Conservation (phyloP, 2,329 filamentous ascomycete genomes). For the Aspergillus brasiliensis region DNA sequence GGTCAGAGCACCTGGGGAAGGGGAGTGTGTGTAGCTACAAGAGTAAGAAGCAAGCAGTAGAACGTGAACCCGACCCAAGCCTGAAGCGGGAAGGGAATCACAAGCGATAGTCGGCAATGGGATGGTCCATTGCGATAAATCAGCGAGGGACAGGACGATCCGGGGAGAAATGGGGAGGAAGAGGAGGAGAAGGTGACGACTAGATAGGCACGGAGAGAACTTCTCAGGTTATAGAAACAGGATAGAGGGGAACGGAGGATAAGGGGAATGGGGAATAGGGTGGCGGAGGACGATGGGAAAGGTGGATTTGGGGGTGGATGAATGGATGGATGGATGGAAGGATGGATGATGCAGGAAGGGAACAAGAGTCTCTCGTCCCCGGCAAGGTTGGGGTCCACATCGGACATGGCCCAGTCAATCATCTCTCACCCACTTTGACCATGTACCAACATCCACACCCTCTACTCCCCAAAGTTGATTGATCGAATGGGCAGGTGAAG, state of each 20-base stretch:
- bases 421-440: background rate
- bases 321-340: background rate
- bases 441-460: background rate
- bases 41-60: background rate
- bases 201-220: background rate
- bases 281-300: background rate
- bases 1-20: conserved; percentile 7
- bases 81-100: conserved; percentile 19
- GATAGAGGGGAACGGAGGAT: conserved; percentile 2
- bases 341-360: conserved; percentile 5
- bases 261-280: background rate
- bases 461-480: background rate
- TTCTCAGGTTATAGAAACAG: conserved; percentile 8
- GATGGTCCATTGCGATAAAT: conserved; percentile 14
- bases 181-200: background rate
- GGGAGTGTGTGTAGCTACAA: background rate
- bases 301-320: background rate
- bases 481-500: background rate
- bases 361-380: conserved; percentile 2
- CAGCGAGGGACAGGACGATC: conserved; percentile 1
- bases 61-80: conserved; percentile 17
- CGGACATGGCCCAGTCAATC: background rate
- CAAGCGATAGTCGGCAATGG: conserved; percentile 12
- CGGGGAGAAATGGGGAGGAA: background rate
- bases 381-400: conserved; percentile 7